Conservation (phyloP, 1,139 yeast genomes). For the Blastobotrys serpentis region DNA sequence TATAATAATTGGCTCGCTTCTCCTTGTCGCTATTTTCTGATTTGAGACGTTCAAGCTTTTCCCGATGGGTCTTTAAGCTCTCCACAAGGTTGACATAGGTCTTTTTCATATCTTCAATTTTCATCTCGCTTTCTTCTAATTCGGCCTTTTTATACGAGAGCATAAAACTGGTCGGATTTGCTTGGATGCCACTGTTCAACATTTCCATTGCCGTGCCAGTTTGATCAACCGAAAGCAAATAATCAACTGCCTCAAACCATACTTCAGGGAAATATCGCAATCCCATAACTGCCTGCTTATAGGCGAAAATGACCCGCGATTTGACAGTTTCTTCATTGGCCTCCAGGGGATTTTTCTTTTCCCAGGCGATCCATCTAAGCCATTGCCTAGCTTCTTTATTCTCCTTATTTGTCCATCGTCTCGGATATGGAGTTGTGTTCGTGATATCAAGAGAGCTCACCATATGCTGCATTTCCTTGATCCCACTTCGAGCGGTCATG, state of each 20-base stretch:
- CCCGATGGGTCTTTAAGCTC: slow-evolving; percentile 33
- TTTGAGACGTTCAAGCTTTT: slow-evolving; percentile 25
- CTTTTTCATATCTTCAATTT: slow-evolving; percentile 52
- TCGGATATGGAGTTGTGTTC: slow-evolving; percentile 41
- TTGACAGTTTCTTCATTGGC: slow-evolving; percentile 49
- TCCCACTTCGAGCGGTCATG: slow-evolving; percentile 83
- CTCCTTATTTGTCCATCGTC: slow-evolving; percentile 41
- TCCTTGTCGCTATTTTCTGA: slow-evolving; percentile 3
- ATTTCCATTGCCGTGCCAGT: slow-evolving; percentile 41
- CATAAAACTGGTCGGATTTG: slow-evolving; percentile 72
- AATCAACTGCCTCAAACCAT: slow-evolving; percentile 71
- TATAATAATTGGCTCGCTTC: not conserved
- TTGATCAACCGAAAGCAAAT: slow-evolving; percentile 29
- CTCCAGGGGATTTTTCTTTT: slow-evolving; percentile 65
- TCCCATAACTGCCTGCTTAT: slow-evolving; percentile 63
- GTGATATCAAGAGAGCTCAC: slow-evolving; percentile 48
- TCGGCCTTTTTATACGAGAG: slow-evolving; percentile 70
- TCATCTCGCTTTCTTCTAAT: slow-evolving; percentile 59
- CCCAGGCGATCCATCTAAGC: slow-evolving; percentile 80
- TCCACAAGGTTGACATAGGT: slow-evolving; percentile 52
- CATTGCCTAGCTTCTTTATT: slow-evolving; percentile 49
- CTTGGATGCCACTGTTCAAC: slow-evolving; percentile 54
- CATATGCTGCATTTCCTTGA: slow-evolving; percentile 64
- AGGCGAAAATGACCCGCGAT: slow-evolving; percentile 70
- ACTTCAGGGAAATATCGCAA: slow-evolving; percentile 75